Evolutionary conservation across 441 rosid genomes (phyloP), one percentile per base, ranked within the genome.

Genomic region (Hypseocharis bilobata): DNA sequence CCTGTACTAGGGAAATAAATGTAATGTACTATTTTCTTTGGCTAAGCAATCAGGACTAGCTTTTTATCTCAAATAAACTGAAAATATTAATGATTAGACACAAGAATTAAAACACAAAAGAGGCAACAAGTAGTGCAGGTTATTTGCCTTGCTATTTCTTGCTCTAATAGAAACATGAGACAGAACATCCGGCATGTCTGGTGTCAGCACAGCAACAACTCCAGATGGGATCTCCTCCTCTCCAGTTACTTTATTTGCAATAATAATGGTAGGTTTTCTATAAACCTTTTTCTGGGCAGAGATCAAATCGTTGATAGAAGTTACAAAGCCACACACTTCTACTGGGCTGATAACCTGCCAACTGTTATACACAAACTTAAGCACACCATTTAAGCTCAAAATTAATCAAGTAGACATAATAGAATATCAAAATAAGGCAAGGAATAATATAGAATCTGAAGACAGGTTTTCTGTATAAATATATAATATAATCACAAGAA

Each of bases 301-400:
- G 38, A 81, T 67, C 52, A 89, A 77, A 71, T 85, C 87, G 61
- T 81, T 72, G 54, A 85, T 85, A 55, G 68, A 82, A 42, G 78
- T 71, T 30, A 86, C 69, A 70, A 66, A 73, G 70, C 94, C 94
- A 56, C 63, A 58, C 67, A 77, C 96, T 82, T 89, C 96, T 42
- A 81, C 82, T 5, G 92, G 87, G 79, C 94, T 87, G 73, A 89
- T 84, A 72, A 89, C 81, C 83, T 89, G 94, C 94, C 96, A 89
- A 75, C 96, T 86, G 75, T 68, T 60, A 65, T 70, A 77, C 70
- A 67, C 52, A 49, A 72, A 68, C 32, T 65, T 61, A 6, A 62
- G 54, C 25, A 65, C 57, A 70, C 59, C 42, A 13, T 60, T 63
- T 32, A 61, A 66, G 23, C 52, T 23, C 6, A 62, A 70, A 11